Conservation (phyloP, 2,329 filamentous ascomycete species). For the Aspergillus nomiae region DNA sequence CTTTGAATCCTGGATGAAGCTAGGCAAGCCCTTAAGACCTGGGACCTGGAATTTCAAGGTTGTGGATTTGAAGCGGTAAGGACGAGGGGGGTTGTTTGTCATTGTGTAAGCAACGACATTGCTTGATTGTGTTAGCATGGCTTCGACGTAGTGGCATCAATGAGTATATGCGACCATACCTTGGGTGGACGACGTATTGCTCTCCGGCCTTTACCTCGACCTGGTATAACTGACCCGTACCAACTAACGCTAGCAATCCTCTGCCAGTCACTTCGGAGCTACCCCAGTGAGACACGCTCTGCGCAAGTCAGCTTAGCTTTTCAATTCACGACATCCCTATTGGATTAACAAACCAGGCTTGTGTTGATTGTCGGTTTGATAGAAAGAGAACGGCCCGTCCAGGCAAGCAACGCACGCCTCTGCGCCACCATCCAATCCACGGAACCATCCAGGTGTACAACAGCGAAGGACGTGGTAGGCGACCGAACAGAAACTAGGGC, state of each 20-base stretch:
- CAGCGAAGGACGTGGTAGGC: constrained; percentile 79
- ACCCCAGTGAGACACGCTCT: constrained; percentile 84
- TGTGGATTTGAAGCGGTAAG: constrained; percentile 84
- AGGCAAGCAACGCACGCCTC: constrained; percentile 85
- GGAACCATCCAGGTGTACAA: constrained; percentile 87
- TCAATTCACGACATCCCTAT: background rate
- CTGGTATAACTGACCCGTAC: constrained; percentile 87
- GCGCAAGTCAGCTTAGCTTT: constrained; percentile 39
- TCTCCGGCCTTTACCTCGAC: constrained; percentile 79
- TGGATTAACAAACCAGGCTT: constrained; percentile 57
- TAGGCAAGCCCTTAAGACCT: constrained; percentile 58
- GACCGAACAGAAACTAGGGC: constrained; percentile 88
- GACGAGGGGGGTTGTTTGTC: constrained; percentile 70
- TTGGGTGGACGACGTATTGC: constrained; percentile 86
- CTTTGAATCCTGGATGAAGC: constrained; percentile 67
- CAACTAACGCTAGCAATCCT: constrained; percentile 80
- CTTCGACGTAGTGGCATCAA: background rate
- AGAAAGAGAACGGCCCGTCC: constrained; percentile 86
- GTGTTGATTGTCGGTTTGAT: constrained; percentile 75
- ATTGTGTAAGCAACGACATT: constrained; percentile 91
- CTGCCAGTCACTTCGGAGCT: constrained; percentile 85
- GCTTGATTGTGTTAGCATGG: constrained; percentile 43
- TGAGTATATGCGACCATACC: constrained; percentile 38
- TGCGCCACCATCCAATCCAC: constrained; percentile 95
- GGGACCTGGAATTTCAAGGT: constrained; percentile 77